A percentile compares a stretch with the other conserved stretches of the same genome.
These are phyloP conservation scores for Barnettozyma botsteinii DNA, from an alignment of 805 yeast genomes.

Conservation along the genomic window DNA sequence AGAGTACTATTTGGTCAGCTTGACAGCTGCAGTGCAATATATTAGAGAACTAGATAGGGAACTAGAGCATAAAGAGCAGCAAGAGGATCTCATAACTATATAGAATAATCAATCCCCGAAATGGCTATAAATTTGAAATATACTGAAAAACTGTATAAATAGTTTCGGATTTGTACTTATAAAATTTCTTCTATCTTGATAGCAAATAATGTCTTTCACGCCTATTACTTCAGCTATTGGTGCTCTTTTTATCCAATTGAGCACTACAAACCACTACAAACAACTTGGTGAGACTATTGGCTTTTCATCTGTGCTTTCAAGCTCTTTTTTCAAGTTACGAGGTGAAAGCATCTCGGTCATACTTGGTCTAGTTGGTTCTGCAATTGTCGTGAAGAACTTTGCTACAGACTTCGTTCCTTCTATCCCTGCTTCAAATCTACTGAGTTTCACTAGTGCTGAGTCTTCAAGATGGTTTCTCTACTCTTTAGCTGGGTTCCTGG, in stretches of 20 bases:
- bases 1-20: slow-evolving; percentile 84
- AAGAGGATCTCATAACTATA: not conserved
- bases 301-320: slow-evolving; percentile 38
- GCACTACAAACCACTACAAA: slow-evolving; percentile 37
- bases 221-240: slow-evolving; percentile 40
- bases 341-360: slow-evolving; percentile 28
- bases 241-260: slow-evolving; percentile 40
- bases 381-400: slow-evolving; percentile 16
- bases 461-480: slow-evolving; percentile 1
- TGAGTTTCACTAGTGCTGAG: not conserved
- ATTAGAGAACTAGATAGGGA: slow-evolving; percentile 46
- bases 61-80: not conserved
- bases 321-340: slow-evolving; percentile 25
- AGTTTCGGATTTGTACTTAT: no score
- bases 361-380: slow-evolving; percentile 32
- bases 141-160: no score
- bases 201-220: slow-evolving; percentile 31
- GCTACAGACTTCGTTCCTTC: slow-evolving; percentile 29
- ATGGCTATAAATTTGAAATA: no score
- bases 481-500: slow-evolving; percentile 35
- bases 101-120: no score
- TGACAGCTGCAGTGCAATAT: slow-evolving; percentile 83
- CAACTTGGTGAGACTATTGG: slow-evolving; percentile 40
- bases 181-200: no score
- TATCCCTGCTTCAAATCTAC: slow-evolving; percentile 5